Evolutionary conservation across 306 rosid species (phyloP).

Genomic region (Malus domestica): DNA sequence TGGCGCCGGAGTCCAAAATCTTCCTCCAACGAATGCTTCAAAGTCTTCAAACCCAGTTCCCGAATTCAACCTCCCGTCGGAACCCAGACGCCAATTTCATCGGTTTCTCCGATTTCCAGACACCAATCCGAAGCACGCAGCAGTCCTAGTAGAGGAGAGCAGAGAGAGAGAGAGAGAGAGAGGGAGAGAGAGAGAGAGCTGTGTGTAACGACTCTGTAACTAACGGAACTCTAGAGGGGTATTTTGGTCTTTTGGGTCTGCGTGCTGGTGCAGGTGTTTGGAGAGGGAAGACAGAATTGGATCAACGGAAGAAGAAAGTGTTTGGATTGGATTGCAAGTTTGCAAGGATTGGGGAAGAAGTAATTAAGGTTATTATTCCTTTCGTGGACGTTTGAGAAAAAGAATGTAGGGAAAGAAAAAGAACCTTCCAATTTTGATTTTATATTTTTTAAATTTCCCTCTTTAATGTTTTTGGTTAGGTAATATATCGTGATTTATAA

Average conservation of each 20-base stretch:
- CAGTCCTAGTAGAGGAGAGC: neutral
- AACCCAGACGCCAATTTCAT: constrained; percentile 14
- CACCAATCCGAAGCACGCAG: constrained; percentile 11
- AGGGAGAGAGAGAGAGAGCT: neutral
- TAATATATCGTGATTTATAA: neutral
- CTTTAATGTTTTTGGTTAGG: neutral
- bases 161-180: constrained; percentile 3
- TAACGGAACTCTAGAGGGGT: constrained; percentile 18
- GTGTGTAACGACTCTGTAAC: neutral
- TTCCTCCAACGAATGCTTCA: neutral
- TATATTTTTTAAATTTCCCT: neutral
- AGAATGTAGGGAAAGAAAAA: neutral
- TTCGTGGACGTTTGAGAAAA: constrained; percentile 14
- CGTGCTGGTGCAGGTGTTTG: neutral
- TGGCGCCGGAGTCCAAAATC: neutral
- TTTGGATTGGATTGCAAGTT: neutral
- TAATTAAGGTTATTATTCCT: constrained; percentile 19
- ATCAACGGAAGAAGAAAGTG: constrained; percentile 11
- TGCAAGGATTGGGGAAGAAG: neutral
- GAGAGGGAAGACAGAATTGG: constrained; percentile 5
- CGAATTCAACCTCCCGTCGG: neutral
- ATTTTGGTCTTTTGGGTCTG: constrained; percentile 19
- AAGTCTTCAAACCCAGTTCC: constrained; percentile 24
- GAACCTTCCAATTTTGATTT: constrained; percentile 2
- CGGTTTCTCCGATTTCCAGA: constrained; percentile 13